phyloP scores from a whole-genome alignment of 2,329 filamentous ascomycete species.

The Paracoccidioides lutzii region DNA sequence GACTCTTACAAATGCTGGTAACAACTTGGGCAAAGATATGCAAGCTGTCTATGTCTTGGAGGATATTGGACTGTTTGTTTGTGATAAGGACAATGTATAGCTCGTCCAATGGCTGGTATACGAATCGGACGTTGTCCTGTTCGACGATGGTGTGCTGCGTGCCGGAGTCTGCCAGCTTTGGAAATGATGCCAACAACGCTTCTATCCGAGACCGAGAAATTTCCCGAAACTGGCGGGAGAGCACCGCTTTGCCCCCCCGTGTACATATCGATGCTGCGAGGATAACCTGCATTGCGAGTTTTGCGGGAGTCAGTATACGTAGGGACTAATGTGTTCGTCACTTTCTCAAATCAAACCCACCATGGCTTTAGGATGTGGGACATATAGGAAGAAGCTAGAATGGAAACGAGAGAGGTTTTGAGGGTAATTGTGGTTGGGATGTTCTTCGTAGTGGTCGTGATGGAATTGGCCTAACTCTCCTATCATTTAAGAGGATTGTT shows the following conservation, averaged over 20 bases:
- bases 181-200: conserved; percentile 89
- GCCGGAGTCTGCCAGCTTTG: conserved; percentile 88
- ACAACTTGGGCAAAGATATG: conserved; percentile 97
- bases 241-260: conserved; percentile 91
- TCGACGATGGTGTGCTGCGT: conserved; percentile 98
- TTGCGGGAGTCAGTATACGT: neutral
- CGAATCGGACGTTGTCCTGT: conserved; percentile 98
- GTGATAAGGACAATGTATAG: conserved; percentile 99
- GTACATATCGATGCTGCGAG: conserved; percentile 98
- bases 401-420: neutral
- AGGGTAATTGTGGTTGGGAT: neutral
- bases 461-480: neutral
- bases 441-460: neutral
- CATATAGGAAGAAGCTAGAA: neutral
- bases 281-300: conserved; percentile 56
- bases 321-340: conserved; percentile 7
- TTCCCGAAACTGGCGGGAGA: conserved; percentile 94
- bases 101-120: conserved; percentile 97
- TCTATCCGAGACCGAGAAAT: conserved; percentile 96
- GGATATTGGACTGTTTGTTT: conserved; percentile 97
- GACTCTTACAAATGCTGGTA: conserved; percentile 84
- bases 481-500: neutral
- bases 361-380: conserved; percentile 14
- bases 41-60: conserved; percentile 96
- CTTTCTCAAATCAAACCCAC: conserved; percentile 11